Evolutionary conservation across 2,329 filamentous ascomycete genomes (phyloP).

Genomic region (Ambrosiella cleistominuta): DNA sequence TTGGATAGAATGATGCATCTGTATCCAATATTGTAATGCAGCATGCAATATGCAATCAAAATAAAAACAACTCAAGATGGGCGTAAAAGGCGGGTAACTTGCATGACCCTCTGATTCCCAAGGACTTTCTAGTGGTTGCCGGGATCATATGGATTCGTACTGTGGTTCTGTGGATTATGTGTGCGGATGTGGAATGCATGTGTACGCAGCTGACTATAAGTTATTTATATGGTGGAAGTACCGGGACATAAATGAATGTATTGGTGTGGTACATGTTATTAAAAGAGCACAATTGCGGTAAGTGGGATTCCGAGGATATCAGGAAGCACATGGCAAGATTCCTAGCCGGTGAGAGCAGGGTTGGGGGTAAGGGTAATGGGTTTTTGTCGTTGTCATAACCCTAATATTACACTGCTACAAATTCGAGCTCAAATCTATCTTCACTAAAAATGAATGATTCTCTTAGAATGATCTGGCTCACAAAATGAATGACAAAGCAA

Average conservation of each 20-base stretch:
- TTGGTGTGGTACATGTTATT: neutral
- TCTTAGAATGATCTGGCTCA: no score
- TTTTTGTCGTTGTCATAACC: neutral
- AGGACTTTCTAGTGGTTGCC: neutral
- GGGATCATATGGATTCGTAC: neutral
- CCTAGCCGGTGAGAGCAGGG: neutral
- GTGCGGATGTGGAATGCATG: neutral
- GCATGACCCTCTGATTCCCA: neutral
- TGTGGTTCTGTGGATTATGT: neutral
- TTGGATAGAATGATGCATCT: no score
- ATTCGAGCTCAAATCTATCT: no score
- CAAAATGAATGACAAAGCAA: no score
- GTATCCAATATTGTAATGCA: no score
- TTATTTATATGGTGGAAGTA: neutral
- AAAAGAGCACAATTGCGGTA: neutral
- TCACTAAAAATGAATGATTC: no score
- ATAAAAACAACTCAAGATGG: neutral
- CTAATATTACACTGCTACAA: neutral
- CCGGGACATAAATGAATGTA: neutral
- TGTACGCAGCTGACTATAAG: neutral
- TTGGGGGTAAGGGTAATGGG: neutral
- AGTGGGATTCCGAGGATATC: neutral
- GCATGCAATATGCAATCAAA: no score
- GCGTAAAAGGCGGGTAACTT: neutral
- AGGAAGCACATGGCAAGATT: constrained; percentile 1